Evolutionary conservation across 78 protist genomes (phyloP).

Genomic region (Bodo saltans): DNA sequence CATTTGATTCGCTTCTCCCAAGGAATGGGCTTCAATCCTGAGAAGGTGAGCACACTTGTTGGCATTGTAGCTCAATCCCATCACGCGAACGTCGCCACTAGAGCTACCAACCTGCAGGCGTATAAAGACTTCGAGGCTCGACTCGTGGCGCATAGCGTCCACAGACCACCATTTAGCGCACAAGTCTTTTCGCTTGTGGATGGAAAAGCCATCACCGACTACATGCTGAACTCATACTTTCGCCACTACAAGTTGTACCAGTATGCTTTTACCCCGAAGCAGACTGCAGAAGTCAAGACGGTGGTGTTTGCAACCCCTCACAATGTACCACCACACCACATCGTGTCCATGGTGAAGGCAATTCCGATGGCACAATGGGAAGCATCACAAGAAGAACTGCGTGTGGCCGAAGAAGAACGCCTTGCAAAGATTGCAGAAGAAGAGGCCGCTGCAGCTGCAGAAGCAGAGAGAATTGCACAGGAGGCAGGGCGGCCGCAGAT

Average conservation of each 20-base stretch:
- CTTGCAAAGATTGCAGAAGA: background rate
- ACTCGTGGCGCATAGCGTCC: slow-evolving; percentile 4
- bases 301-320: background rate
- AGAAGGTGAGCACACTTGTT: background rate
- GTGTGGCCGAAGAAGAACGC: background rate
- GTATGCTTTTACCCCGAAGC: background rate
- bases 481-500: background rate
- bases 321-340: background rate
- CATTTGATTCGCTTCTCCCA: background rate
- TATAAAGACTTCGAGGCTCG: background rate
- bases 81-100: background rate
- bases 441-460: background rate
- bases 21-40: background rate
- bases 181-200: slow-evolving; percentile 14
- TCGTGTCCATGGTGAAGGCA: background rate
- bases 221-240: background rate
- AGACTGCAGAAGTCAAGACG: background rate
- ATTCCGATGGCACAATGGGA: background rate
- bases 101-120: background rate
- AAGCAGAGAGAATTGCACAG: background rate
- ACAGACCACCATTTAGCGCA: slow-evolving; percentile 14
- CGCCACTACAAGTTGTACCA: slow-evolving; percentile 18
- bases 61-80: background rate
- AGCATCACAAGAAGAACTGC: background rate
- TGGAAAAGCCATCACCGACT: background rate